Evolutionary conservation across 2,329 filamentous ascomycete species (phyloP), one percentile per base, ranked within the genome.

Genomic region (Plectosphaerella sp.): DNA sequence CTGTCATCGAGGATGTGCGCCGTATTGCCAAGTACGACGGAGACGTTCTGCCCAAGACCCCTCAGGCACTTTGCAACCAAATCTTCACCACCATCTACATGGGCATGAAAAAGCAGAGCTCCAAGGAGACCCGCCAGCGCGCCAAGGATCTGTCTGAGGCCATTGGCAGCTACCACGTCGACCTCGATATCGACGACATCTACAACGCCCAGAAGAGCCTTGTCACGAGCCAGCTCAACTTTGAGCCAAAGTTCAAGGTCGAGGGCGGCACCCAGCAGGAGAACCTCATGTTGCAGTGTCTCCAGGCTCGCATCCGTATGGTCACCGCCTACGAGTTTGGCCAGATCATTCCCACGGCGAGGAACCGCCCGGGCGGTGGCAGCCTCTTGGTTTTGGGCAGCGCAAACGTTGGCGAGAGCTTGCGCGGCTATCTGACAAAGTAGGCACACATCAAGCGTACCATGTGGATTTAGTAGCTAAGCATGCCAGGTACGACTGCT

Each of bases 101-200:
- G 83, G 88, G 87, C 11, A 91, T 84, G 62, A 71, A 76, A 58
- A 82, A 87, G 56, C 86, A 86, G 42, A 84, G 80, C 48, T 83
- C 79, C 5, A 70, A 72, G 42, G 86, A 90, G 57, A 91, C 88
- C 0, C 73, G 88, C 10, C 73, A 77, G 46, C 75, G 89, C 25
- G 86, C 89, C 2, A 79, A 80, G 61, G 74, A 79, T 0, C 75
- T 93, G 1, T 66, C 78, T 5, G 62, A 72, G 4, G 75, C 72
- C 5, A 90, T 93, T 49, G 89, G 88, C 3, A 75, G 80, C 15
- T 85, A 91, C 61, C 90, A 94, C 63, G 75, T 82, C 4, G 80
- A 92, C 61, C 72, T 91, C 45, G 82, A 91, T 61, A 91, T 93
- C 52, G 89, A 93, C 62, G 75, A 77, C 2, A 77, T 86, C 9